Evolutionary conservation across 2,329 filamentous ascomycete genomes (phyloP), one percentile per base, ranked within the genome.

Genomic region (Hymenotorrendiella dingleyae): DNA sequence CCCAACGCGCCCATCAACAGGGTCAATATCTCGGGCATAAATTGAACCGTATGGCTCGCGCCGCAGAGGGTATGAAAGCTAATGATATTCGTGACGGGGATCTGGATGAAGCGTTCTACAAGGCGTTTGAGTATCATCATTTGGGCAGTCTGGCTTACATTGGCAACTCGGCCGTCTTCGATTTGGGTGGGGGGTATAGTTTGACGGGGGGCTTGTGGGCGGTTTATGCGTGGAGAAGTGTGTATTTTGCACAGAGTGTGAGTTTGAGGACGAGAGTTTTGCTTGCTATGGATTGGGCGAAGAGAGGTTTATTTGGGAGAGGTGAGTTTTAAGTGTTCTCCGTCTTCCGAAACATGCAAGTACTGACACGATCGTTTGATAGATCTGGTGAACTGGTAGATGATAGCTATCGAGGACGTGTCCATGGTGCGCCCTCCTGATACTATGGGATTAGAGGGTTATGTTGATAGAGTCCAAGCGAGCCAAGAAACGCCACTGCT

Each of bases 221-320:
- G 0, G 91, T 97, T 36, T 98, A 98, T 64, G 78, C 95, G 24
- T 98, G 93, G 93, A 74, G 93, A 49, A 90, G 87, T 52, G 84
- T 96, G 11, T 98, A 98, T 67, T 98, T 98, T 69, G 89, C 93
- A 10, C 88, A 98, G 72, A 95, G 88, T 60, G 93, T 98, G 36
- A 96, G 90, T 65, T 75, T 97, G 46, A 73, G 93, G 54, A 98
- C 93, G 20, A 78, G 91, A 49, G 78, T 88, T 52, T 67, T 98
- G 59, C 72, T 98, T 65, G 89, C 89, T 14, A 96, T 98, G 93
- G 93, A 98, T 64, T 98, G 93, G 93, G 82, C 80, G n/a, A 98
- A 97, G 78, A 76, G 94, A 62, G 86, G 88, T 10, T 66, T 98
- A 17, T 98, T 98, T 69, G 93, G 93, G 54, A 77, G 93, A 82